These are phyloP conservation scores for Saccharata proteae DNA, from an alignment of 2,329 filamentous ascomycete genomes.

Conservation along the genomic window DNA sequence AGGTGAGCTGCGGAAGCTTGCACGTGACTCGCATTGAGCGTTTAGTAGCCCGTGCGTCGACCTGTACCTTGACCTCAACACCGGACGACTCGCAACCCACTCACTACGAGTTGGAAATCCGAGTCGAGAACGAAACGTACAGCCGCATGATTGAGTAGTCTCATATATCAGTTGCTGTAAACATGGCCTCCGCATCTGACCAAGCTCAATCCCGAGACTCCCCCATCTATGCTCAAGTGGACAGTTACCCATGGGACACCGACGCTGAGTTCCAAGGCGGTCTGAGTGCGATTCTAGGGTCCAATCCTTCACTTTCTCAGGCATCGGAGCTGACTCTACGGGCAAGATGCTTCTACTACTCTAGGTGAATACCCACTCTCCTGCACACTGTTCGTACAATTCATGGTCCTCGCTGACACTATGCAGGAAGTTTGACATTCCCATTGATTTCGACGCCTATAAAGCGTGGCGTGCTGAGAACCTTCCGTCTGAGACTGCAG, in stretches of 20 bases:
- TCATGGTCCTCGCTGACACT: constrained; percentile 12
- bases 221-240: constrained; percentile 43
- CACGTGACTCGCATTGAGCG: too few species aligned
- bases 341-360: constrained; percentile 60
- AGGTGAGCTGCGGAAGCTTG: too few species aligned
- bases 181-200: background rate
- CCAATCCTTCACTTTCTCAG: constrained; percentile 36
- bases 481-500: constrained; percentile 1
- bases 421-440: constrained; percentile 29
- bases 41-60: too few species aligned
- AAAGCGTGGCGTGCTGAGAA: constrained; percentile 44
- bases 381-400: background rate
- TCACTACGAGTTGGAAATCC: too few species aligned
- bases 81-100: too few species aligned
- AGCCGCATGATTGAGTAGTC: too few species aligned
- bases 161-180: constrained; percentile 2
- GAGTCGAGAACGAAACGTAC: too few species aligned
- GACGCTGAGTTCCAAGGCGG: constrained; percentile 59
- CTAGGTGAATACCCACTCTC: constrained; percentile 23
- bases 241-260: constrained; percentile 54
- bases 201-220: too few species aligned
- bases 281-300: constrained; percentile 52
- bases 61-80: too few species aligned
- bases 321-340: constrained; percentile 47
- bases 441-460: constrained; percentile 57